These are phyloP conservation scores for Neofusicoccum laricinum DNA, from an alignment of 2,329 filamentous ascomycete genomes.

Conservation along the genomic window DNA sequence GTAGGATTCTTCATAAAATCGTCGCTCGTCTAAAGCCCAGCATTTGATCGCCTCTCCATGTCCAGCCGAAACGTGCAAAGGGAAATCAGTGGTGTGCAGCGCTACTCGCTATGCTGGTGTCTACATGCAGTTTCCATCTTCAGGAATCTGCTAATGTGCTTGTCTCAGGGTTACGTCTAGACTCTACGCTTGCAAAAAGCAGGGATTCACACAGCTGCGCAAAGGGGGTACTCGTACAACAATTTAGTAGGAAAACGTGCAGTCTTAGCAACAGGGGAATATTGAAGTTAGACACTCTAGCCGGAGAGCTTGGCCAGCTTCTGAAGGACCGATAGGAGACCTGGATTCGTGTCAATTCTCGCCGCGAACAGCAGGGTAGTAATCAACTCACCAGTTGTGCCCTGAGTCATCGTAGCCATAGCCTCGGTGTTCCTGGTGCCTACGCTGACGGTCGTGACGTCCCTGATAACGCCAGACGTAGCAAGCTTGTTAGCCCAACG, in stretches of 20 bases:
- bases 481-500: slow-evolving; percentile 83
- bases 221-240: slow-evolving; percentile 9
- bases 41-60: neutral
- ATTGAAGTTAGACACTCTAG: neutral
- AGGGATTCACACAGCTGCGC: neutral
- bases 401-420: slow-evolving; percentile 79
- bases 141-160: neutral
- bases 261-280: neutral
- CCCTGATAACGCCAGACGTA: slow-evolving; percentile 44
- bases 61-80: neutral
- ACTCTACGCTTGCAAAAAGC: neutral
- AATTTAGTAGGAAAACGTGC: neutral
- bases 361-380: slow-evolving; percentile 15
- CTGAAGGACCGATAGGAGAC: slow-evolving; percentile 53
- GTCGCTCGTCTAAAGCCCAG: neutral
- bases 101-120: neutral
- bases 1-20: neutral
- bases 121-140: neutral
- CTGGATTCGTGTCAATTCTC: slow-evolving; percentile 27
- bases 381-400: slow-evolving; percentile 72
- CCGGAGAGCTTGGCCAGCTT: slow-evolving; percentile 40
- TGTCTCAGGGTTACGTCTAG: neutral
- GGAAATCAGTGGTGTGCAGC: neutral
- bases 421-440: slow-evolving; percentile 88
- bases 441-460: slow-evolving; percentile 82